These are phyloP conservation scores for Coprinellus micaceus DNA, from an alignment of 768 basidiomycete genomes.

Conservation along the genomic window DNA sequence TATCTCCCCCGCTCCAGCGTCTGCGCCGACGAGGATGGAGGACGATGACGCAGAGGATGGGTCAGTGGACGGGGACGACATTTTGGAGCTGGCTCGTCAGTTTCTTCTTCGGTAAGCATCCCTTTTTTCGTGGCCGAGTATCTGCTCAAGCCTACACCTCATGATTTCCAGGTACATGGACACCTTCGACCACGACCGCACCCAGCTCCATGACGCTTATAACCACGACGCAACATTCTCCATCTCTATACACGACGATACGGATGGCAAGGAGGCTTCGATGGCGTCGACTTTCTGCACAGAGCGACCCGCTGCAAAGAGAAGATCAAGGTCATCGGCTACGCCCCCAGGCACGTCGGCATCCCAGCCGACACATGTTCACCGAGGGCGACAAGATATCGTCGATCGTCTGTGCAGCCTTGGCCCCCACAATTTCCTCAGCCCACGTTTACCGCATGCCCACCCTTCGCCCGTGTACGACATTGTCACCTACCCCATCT, in stretches of 20 bases:
- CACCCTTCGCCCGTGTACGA: too few species aligned
- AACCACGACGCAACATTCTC: constrained; percentile 2
- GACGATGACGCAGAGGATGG: background rate
- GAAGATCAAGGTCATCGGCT: background rate
- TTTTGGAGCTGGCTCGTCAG: background rate
- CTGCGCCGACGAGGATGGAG: background rate
- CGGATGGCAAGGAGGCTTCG: background rate
- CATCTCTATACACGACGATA: background rate
- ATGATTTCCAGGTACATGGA: background rate
- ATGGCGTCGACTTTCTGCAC: background rate
- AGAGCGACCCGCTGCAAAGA: background rate
- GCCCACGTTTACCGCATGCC: too few species aligned
- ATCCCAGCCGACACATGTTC: background rate
- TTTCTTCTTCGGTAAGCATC: background rate
- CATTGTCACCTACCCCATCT: too few species aligned
- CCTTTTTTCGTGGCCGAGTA: too few species aligned
- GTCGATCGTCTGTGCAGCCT: background rate
- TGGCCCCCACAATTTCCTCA: background rate
- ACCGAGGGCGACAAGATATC: background rate
- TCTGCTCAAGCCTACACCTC: background rate
- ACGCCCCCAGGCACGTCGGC: background rate
- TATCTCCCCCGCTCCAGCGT: background rate
- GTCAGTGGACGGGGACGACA: background rate
- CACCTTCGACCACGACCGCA: constrained; percentile 1
- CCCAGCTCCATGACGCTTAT: background rate